Evolutionary conservation across 352 stramenopile genomes (phyloP), one percentile per base, ranked within the genome.

Genomic region (Phytophthora pluvialis): DNA sequence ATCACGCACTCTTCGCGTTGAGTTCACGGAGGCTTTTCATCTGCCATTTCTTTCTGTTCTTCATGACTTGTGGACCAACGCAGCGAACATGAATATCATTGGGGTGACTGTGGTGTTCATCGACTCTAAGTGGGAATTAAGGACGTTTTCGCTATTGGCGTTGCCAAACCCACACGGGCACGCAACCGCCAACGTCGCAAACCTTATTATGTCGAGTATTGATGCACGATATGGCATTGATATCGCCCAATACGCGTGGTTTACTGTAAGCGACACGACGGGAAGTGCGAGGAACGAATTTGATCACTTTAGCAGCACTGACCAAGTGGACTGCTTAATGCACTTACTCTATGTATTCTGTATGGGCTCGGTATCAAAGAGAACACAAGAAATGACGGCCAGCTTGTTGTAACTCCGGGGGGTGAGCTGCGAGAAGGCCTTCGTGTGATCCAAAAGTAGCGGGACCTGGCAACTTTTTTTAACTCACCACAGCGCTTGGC

Each of bases 271-370:
- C n/a, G 54, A 60, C 8, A 60, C 52, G 2, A 48, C 50, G 0
- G 36, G 25, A 12, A 36, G 28, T 35, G 40, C 52, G 5, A 11
- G 52, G 9, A 60, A 60, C 29, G 52, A 51, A 9, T 50, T 13
- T 6, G 21, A 62, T 11, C 43, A 62, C 16, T 62, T 53, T 21
- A 40, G 3, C 3, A 35, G 12, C 8, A 54, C 43, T 3, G 40
- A 61, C 9, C 52, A 60, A 60, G 52, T 60, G 1, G 52, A 51
- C 21, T 60, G 52, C 44, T 15, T 60, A 5, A 51, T 60, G 52
- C 40, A 50, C 16, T 44, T 60, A 11, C 40, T 60, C 1, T 51
- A 16, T 50, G 52, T 10, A 5, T 51, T 3, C 28, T 60, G 18
- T 60, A 51, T 33, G 16, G 39, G 13, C 52, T 60, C 28, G 39